phyloP scores from a whole-genome alignment of 805 yeast genomes.

The Yamadazyma scolyti region DNA sequence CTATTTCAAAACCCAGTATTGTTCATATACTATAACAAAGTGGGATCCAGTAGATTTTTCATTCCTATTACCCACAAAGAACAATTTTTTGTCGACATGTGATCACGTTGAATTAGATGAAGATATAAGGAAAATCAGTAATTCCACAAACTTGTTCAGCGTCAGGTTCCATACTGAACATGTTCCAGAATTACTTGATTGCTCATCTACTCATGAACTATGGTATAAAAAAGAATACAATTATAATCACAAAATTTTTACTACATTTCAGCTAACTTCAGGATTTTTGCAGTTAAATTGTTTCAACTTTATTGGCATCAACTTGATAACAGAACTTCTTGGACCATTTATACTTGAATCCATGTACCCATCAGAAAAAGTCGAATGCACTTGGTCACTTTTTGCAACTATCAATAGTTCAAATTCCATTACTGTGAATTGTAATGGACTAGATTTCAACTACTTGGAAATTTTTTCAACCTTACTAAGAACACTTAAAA shows the following conservation, averaged over 20 bases:
- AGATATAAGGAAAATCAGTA: neutral
- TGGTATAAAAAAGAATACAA: slow-evolving; percentile 47
- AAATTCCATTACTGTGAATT: slow-evolving; percentile 47
- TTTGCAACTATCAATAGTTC: slow-evolving; percentile 54
- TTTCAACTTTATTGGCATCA: slow-evolving; percentile 43
- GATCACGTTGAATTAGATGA: slow-evolving; percentile 21
- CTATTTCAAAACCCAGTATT: too few species aligned
- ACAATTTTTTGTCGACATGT: slow-evolving; percentile 3
- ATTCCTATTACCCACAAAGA: neutral
- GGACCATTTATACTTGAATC: slow-evolving; percentile 34
- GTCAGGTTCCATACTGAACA: slow-evolving; percentile 18
- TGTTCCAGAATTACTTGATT: slow-evolving; percentile 34
- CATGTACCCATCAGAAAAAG: slow-evolving; percentile 52
- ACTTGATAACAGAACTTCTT: slow-evolving; percentile 49
- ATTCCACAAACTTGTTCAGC: slow-evolving; percentile 16
- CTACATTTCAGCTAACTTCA: slow-evolving; percentile 46
- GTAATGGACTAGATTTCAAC: slow-evolving; percentile 50
- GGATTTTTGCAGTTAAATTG: slow-evolving; percentile 28
- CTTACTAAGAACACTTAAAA: slow-evolving; percentile 16
- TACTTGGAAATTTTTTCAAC: slow-evolving; percentile 27
- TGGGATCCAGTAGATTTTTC: too few species aligned
- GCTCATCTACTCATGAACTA: slow-evolving; percentile 37
- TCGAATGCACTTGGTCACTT: slow-evolving; percentile 57
- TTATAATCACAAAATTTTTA: slow-evolving; percentile 27
- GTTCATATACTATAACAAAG: too few species aligned